Conservation (phyloP, 805 yeast species). For the Saccharomycopsis selenospora region DNA sequence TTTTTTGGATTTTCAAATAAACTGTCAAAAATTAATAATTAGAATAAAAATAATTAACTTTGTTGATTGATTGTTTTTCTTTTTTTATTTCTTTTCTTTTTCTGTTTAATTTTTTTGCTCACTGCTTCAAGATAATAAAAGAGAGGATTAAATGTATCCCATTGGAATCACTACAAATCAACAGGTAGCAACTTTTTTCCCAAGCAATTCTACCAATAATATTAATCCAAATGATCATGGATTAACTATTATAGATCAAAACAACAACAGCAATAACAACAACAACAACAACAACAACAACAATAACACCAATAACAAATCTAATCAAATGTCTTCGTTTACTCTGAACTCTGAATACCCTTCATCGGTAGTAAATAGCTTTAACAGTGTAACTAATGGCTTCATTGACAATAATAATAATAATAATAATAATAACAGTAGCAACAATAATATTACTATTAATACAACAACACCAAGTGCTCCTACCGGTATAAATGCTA, state of each 20-base stretch:
- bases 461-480: neutral
- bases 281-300: constrained; percentile 15
- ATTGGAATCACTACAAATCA: neutral
- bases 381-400: neutral
- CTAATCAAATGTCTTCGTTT: constrained; percentile 3
- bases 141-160: neutral
- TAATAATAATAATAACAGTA: constrained; percentile 4
- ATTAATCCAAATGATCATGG: neutral
- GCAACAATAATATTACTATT: neutral
- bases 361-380: constrained; percentile 24
- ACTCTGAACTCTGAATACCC: constrained; percentile 20
- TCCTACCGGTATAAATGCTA: constrained; percentile 16
- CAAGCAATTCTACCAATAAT: neutral
- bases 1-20: too few species aligned
- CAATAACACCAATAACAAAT: constrained; percentile 16
- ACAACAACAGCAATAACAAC: constrained; percentile 12
- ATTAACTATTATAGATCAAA: constrained; percentile 16
- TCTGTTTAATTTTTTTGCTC: too few species aligned
- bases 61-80: too few species aligned
- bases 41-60: too few species aligned
- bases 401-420: neutral
- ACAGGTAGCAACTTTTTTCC: neutral
- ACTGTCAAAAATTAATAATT: too few species aligned
- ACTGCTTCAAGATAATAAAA: neutral
- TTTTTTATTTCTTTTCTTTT: too few species aligned